Base-by-base conservation (phyloP, 2,329 filamentous ascomycete species). In the Ceratocystis cubensis region DNA sequence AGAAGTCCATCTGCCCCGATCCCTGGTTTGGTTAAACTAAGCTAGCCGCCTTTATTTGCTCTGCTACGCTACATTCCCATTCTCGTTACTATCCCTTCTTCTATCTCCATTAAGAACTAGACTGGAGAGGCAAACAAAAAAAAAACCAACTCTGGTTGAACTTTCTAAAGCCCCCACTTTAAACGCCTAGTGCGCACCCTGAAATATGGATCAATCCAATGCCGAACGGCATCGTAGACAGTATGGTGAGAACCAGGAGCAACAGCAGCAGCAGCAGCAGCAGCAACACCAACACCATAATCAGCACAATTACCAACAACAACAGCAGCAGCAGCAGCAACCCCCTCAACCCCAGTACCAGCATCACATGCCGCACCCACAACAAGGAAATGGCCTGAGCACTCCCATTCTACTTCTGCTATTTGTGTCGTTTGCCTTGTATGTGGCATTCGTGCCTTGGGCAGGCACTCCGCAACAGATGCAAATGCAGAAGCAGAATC, bases 401-500 rank as follows among this genome's bases (percentile, higher is more conserved):
- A 46, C 61, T 56, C 67, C 67, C 13, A 68, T 66, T 56, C 37
- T 66, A 37, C 63, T 68, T 53, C 48, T 68, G 45, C 59, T 68
- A 33, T 68, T 68, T 65, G 65, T 68, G 10, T 66, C 65, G 13
- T 66, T 68, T 63, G 67, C 67, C 17, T 13, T 68, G 65, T 68
- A 68, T 63, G 67, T 68, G 44, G 62, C 67, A 56, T 68, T 68
- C 33, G 67, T 68, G 44, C 67, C 67, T 17, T 66, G 61, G 62
- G 67, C 65, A 13, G 67, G 67, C 30, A 65, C 61, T 17, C 62
- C 65, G 30, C 53, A 61, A 28, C 64, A 65, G 65, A 28, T 46
- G 13, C 53, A 65, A 13, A 53, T 45, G 57, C 56, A 66, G 65
- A 33, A 46, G 17, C 64, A 59, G 50, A 30, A 63, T 50, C 64